Evolutionary conservation across 371 early-diverging fungal species (phyloP).

Genomic region (Apophysomyces ossiformis): DNA sequence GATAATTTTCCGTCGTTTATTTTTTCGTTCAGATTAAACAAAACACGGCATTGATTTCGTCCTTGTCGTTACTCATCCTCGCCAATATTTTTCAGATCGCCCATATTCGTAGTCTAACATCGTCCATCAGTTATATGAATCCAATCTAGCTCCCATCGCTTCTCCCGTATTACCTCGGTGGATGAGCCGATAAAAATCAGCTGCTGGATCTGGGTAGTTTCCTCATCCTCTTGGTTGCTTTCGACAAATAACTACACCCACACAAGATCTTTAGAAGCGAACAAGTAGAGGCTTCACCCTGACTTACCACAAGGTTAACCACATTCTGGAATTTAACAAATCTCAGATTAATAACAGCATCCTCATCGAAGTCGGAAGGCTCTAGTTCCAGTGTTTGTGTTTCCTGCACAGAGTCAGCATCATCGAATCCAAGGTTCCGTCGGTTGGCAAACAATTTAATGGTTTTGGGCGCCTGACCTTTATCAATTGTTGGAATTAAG

Average conservation of each 20-base stretch:
- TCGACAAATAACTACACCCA: conserved; percentile 68
- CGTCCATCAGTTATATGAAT: background rate
- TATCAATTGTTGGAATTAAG: too few species aligned
- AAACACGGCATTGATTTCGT: background rate
- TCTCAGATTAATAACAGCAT: conserved; percentile 72
- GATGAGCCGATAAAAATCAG: conserved; percentile 72
- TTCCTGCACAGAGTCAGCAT: conserved; percentile 73
- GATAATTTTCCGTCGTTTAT: background rate
- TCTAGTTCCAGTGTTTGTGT: conserved; percentile 78
- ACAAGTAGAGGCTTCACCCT: background rate
- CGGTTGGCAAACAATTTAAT: conserved; percentile 86
- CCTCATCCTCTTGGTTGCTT: conserved; percentile 84
- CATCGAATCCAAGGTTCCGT: conserved; percentile 84
- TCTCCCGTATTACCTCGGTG: conserved; percentile 27
- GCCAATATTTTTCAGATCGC: conserved; percentile 44
- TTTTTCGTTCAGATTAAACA: background rate
- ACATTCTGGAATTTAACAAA: conserved; percentile 95
- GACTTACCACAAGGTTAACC: conserved; percentile 60
- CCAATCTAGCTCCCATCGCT: background rate
- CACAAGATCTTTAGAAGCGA: background rate
- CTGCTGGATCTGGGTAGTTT: conserved; percentile 79
- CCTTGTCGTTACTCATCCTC: conserved; percentile 32
- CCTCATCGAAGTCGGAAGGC: conserved; percentile 69
- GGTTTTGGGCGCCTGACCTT: conserved; percentile 85
- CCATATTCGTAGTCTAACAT: conserved; percentile 52